These are phyloP conservation scores for Blastobotrys serpentis DNA, from an alignment of 1,139 yeast genomes.

Conservation along the genomic window DNA sequence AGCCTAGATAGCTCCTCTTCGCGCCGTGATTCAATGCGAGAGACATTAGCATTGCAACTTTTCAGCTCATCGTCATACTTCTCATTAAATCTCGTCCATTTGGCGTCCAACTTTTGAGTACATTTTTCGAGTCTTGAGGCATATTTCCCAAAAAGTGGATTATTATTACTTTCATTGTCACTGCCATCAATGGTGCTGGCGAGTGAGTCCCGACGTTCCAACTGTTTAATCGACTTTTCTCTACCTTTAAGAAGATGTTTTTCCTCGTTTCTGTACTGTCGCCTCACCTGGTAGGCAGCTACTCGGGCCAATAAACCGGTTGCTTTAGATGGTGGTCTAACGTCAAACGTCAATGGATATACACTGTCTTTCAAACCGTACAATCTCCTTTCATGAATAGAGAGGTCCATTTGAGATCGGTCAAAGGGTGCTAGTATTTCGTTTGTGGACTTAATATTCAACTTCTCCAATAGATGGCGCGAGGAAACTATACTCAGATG, in stretches of 20 bases:
- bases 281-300: constrained; percentile 6
- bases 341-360: constrained; percentile 2
- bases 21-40: background rate
- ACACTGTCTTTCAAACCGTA: constrained; percentile 6
- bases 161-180: background rate
- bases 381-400: background rate
- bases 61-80: background rate
- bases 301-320: background rate
- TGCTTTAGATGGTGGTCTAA: background rate
- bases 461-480: background rate
- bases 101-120: background rate
- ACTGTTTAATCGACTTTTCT: background rate
- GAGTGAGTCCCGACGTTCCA: background rate
- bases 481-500: constrained; percentile 3
- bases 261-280: background rate
- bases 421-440: background rate
- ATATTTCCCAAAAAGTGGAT: background rate
- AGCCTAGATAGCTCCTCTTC: background rate
- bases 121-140: background rate
- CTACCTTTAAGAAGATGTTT: background rate
- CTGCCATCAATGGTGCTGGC: background rate
- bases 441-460: background rate
- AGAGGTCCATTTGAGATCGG: background rate
- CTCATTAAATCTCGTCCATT: background rate
- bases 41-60: background rate